A percentile compares a stretch with the other conserved stretches of the same genome.
Evolutionary conservation across 2,329 filamentous ascomycete genomes (phyloP).

Genomic region (Exophiala calicioides): DNA sequence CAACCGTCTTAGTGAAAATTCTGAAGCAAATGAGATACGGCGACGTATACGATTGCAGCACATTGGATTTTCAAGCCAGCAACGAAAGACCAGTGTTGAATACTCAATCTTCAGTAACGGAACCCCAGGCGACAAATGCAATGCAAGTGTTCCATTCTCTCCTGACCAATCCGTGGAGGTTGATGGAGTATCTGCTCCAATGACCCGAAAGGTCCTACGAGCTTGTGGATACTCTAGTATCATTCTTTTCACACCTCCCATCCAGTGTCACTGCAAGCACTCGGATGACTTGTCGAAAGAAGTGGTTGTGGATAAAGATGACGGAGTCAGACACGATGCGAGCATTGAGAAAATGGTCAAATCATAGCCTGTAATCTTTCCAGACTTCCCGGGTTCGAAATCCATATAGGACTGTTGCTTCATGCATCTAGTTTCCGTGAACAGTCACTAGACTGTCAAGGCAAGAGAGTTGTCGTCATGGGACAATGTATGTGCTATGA

Average conservation of each 20-base stretch:
- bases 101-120: not conserved
- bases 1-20: not conserved
- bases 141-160: slow-evolving; percentile 6
- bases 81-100: not conserved
- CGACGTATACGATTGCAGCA: slow-evolving; percentile 6
- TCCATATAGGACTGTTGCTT: too few relatives aligned
- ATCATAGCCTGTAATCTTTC: too few relatives aligned
- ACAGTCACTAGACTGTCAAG: too few relatives aligned
- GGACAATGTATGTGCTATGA: too few relatives aligned
- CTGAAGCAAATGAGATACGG: not conserved
- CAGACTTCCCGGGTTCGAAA: too few relatives aligned
- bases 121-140: not conserved
- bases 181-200: slow-evolving; percentile 8
- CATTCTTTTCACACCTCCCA: slow-evolving; percentile 6
- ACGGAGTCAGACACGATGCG: too few relatives aligned
- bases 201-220: slow-evolving; percentile 8
- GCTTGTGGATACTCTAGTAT: slow-evolving; percentile 15
- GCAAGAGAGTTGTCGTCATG: too few relatives aligned
- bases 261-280: slow-evolving; percentile 1
- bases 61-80: not conserved
- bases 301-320: too few relatives aligned
- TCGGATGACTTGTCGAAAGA: too few relatives aligned
- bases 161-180: slow-evolving; percentile 11
- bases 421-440: too few relatives aligned
- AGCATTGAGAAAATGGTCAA: too few relatives aligned